Evolutionary conservation across 2,329 filamentous ascomycete genomes (phyloP).

Genomic region (Talaromyces sp.): DNA sequence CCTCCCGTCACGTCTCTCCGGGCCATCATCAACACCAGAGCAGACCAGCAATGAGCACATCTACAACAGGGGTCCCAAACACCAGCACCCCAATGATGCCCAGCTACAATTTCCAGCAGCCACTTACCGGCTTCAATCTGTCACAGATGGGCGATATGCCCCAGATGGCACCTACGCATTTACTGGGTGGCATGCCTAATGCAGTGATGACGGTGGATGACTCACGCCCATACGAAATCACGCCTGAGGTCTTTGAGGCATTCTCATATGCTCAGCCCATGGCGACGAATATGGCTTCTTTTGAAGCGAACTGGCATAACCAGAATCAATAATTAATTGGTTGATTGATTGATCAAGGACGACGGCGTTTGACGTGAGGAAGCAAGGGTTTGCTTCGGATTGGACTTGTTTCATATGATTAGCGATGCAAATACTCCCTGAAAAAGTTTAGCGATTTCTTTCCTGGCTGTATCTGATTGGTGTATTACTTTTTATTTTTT

Average conservation of each 20-base stretch:
- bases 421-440: constrained; percentile 5
- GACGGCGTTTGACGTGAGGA: not conserved
- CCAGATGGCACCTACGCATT: constrained; percentile 31
- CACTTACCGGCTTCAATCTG: constrained; percentile 26
- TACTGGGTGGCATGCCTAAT: constrained; percentile 37
- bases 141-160: constrained; percentile 27
- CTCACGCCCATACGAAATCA: constrained; percentile 44
- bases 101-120: constrained; percentile 29
- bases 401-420: constrained; percentile 14
- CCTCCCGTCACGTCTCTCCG: constrained; percentile 25
- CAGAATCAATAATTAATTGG: constrained; percentile 8
- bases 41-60: constrained; percentile 18
- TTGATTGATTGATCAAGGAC: not conserved
- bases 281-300: constrained; percentile 44
- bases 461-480: not conserved
- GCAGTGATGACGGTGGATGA: constrained; percentile 43
- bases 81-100: constrained; percentile 17
- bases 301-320: constrained; percentile 31
- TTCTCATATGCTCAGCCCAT: constrained; percentile 50
- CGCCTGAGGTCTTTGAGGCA: constrained; percentile 49
- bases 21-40: constrained; percentile 18
- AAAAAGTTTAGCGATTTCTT: constrained; percentile 5
- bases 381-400: not conserved
- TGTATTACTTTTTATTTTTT: not conserved
- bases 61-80: constrained; percentile 19